Conservation (phyloP, 805 yeast genomes). For the Saturnispora mendoncae region DNA sequence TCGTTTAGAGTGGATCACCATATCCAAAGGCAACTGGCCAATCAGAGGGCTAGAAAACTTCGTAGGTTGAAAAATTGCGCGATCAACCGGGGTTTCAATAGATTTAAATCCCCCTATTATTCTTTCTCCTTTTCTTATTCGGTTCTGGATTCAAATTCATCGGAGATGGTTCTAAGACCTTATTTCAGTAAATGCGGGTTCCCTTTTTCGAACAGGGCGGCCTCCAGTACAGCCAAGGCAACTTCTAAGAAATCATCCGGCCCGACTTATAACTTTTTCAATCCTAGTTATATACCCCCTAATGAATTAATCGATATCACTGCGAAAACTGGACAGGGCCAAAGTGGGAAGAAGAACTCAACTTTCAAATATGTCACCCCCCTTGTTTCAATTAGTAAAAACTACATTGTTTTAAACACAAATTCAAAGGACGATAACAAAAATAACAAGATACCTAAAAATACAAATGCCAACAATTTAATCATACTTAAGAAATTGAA, state of each 20-base stretch:
- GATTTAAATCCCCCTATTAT: neutral
- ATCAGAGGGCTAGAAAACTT: too few relatives aligned
- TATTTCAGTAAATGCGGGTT: constrained; percentile 2
- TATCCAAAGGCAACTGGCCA: too few relatives aligned
- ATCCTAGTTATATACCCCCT: constrained; percentile 28
- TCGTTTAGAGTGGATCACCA: too few relatives aligned
- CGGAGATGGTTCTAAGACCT: constrained; percentile 4
- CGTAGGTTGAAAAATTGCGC: too few relatives aligned
- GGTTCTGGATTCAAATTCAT: too few relatives aligned
- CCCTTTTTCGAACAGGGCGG: neutral
- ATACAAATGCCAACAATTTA: constrained; percentile 10
- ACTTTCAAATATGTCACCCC: constrained; percentile 20
- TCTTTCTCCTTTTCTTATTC: too few relatives aligned
- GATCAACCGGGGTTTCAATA: neutral
- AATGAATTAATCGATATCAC: constrained; percentile 25
- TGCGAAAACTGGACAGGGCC: constrained; percentile 14
- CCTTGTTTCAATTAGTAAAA: constrained; percentile 22
- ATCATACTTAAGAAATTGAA: constrained; percentile 21
- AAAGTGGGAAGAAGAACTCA: constrained; percentile 16
- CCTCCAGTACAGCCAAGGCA: neutral
- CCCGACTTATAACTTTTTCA: constrained; percentile 21
- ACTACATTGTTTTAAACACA: constrained; percentile 24
- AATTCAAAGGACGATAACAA: constrained; percentile 14
- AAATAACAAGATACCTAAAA: too few relatives aligned
- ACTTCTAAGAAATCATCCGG: constrained; percentile 15